Evolutionary conservation across 495 filamentous ascomycete species (phyloP).

Genomic region (Staphylotrichum tortipilum): DNA sequence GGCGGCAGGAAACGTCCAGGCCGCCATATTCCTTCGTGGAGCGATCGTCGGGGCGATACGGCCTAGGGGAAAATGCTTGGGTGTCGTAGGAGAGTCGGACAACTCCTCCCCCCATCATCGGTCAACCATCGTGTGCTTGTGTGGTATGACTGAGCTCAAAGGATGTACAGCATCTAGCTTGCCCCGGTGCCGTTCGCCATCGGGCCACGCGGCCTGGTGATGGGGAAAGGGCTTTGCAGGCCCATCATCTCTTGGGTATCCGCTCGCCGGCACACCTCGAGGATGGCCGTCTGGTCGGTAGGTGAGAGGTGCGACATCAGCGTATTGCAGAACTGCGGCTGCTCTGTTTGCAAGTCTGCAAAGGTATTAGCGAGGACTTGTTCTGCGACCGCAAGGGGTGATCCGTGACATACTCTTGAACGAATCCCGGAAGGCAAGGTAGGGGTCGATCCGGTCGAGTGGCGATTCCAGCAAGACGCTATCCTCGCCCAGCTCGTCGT

Average conservation of each 20-base stretch:
- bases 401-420: slow-evolving; percentile 61
- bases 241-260: slow-evolving; percentile 43
- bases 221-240: slow-evolving; percentile 15
- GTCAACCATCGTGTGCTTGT: too few relatives aligned
- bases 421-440: slow-evolving; percentile 71
- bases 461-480: slow-evolving; percentile 87
- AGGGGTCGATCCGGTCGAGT: slow-evolving; percentile 89
- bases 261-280: slow-evolving; percentile 72
- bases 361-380: slow-evolving; percentile 16
- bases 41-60: too few relatives aligned
- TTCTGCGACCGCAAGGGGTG: neutral
- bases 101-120: too few relatives aligned
- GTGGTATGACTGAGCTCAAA: neutral
- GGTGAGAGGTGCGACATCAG: slow-evolving; percentile 68
- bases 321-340: slow-evolving; percentile 77
- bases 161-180: slow-evolving; percentile 16
- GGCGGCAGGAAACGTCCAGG: too few relatives aligned
- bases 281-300: slow-evolving; percentile 75
- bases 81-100: too few relatives aligned
- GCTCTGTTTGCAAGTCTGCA: slow-evolving; percentile 76
- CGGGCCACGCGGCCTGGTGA: slow-evolving; percentile 12
- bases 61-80: too few relatives aligned
- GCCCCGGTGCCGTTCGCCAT: slow-evolving; percentile 20
- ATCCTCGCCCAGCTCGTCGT: slow-evolving; percentile 88
- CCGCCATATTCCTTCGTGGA: too few relatives aligned